Conservation (phyloP, 1,284 basidiomycete genomes). For the Hypsizygus ulmarius region DNA sequence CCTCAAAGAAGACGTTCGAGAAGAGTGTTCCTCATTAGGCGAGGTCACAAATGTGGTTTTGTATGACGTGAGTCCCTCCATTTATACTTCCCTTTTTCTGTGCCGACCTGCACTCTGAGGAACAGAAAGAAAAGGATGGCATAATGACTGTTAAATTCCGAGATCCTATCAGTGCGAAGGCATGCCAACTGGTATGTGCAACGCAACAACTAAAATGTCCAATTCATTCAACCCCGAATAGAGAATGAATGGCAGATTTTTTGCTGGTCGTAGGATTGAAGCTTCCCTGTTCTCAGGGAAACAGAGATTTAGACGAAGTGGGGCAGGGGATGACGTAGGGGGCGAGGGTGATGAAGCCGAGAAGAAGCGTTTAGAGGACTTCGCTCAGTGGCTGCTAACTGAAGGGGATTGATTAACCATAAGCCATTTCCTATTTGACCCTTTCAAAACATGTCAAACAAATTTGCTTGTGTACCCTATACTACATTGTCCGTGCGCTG, state of each 20-base stretch:
- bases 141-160: constrained; percentile 97
- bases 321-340: constrained; percentile 54
- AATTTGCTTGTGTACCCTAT: constrained; percentile 14
- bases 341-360: constrained; percentile 72
- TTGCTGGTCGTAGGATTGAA: constrained; percentile 80
- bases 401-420: constrained; percentile 57
- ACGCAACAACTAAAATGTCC: not conserved
- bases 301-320: constrained; percentile 79
- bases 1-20: constrained; percentile 93
- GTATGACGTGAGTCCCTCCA: constrained; percentile 76
- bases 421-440: not conserved
- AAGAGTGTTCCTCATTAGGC: constrained; percentile 90
- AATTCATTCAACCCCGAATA: constrained; percentile 28
- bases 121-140: constrained; percentile 88
- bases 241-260: constrained; percentile 97
- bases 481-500: constrained; percentile 2
- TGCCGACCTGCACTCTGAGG: not conserved
- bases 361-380: constrained; percentile 82
- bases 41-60: constrained; percentile 95
- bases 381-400: constrained; percentile 82
- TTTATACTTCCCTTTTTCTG: not conserved
- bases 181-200: constrained; percentile 77
- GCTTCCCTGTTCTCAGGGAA: constrained; percentile 81
- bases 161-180: constrained; percentile 83
- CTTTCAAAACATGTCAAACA: not conserved